A percentile compares a stretch with the other conserved stretches of the same genome.
phyloP scores from a whole-genome alignment of 148 eudicot genomes.

The Rhododendron henanense region DNA sequence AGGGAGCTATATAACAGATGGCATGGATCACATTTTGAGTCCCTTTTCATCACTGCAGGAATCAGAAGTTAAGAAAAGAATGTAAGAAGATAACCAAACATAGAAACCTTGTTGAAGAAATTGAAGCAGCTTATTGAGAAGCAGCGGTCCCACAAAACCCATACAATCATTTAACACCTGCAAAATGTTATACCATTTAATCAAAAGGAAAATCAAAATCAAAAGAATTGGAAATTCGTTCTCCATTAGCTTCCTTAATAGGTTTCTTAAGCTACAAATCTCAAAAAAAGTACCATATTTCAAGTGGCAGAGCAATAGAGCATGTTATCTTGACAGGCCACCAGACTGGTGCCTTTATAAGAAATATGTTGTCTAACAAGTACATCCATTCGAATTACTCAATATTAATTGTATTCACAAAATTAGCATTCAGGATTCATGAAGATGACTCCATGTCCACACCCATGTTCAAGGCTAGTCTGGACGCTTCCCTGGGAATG shows the following conservation, averaged over 20 bases:
- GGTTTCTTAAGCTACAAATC: not conserved
- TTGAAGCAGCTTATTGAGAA: slow-evolving; percentile 73
- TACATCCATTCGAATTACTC: not conserved
- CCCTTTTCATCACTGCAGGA: not conserved
- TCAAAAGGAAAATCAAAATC: not conserved
- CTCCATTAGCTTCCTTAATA: not conserved
- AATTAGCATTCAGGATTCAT: not conserved
- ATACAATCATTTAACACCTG: slow-evolving; percentile 88
- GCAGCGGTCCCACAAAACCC: slow-evolving; percentile 86
- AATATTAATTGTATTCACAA: not conserved
- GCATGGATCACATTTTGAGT: not conserved
- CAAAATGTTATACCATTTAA: slow-evolving; percentile 9
- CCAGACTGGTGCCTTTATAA: not conserved
- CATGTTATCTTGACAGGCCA: not conserved
- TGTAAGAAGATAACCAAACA: not conserved
- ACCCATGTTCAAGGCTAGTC: not conserved
- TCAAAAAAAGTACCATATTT: not conserved
- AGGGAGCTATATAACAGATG: not conserved
- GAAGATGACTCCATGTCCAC: not conserved
- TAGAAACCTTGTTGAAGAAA: slow-evolving; percentile 76
- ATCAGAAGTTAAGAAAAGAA: not conserved
- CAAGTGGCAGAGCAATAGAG: slow-evolving; percentile 1
- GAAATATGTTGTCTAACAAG: not conserved
- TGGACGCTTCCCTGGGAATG: not conserved
- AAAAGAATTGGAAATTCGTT: not conserved